Base-by-base conservation (phyloP, 148 eudicot species). In the Rhododendron henanense region DNA sequence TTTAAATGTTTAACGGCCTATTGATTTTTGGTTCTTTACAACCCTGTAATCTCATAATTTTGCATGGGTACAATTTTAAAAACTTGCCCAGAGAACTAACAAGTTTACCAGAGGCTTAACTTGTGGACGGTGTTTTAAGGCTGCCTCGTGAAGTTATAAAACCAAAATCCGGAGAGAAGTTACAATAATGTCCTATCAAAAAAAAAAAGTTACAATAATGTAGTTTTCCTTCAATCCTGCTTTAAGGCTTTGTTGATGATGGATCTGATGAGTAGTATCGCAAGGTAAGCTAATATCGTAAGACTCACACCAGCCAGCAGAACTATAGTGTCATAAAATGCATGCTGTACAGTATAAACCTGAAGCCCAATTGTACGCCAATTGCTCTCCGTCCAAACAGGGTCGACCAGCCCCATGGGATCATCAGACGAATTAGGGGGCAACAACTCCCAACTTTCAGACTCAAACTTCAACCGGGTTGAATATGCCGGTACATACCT, bases 311-410 rank as follows among this genome's bases (percentile, higher is more conserved):
- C 98, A 8, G 81, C 88, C 73, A 94, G 67, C 87, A 96, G 83
- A 81, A 95, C 88, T 71, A 94, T 87, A 41, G 83, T 86, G 87
- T 95, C 96, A 83, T 93, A 95, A 33, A 91, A 73, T 19, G 90
- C 77, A 74, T 85, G 86, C 86, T 97, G 96, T 80, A 82, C 87
- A 14, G 92, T 88, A 90, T 94, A 97, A 33, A 92, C 90, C 78
- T 93, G 91, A 53, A 97, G 93, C 45, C 92, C 86, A 53, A 95
- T 89, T 3, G 83, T 81, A 84, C 89, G 92, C 99, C 98, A 97
- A 90, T 97, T 97, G 92, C 98, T 95, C 89, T 96, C 99, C 1
- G 98, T 93, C 99, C 99, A 96, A 71, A 96, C 93, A 53, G 97
- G 95, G 85, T 96, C 99, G 0, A 83, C 87, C 77, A 82, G 57